Evolutionary conservation across 2,329 filamentous ascomycete genomes (phyloP), one percentile per base, ranked within the genome.

Genomic region (Colletotrichum lupini): DNA sequence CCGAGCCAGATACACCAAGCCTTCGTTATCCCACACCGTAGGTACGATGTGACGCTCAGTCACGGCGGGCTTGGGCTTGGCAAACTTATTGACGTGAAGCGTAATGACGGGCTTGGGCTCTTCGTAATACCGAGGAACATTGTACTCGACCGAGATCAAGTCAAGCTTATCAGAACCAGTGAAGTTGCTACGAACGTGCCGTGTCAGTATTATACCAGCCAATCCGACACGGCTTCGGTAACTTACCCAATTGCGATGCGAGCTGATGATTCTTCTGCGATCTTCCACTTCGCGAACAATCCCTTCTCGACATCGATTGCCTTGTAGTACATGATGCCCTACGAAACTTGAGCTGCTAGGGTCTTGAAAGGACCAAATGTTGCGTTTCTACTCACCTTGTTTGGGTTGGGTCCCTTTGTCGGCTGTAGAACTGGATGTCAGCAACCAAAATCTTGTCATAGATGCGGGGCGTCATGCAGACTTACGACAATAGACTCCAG

Each of bases 91-190:
- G 4, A 63, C 49, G 60, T 77, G 73, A 24, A 77, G 70, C 4
- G 64, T 52, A 28, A 77, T 65, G 14, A 65, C 58, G 3, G 77
- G 76, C 11, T 74, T 9, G 2, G 73, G 67, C 22, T 73, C 74
- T 19, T 73, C 74, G 49, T 75, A 75, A 61, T 77, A 77, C 8
- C 56, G 46, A 19, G 53, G 28, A 22, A 78, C 77, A 42, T 76
- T 77, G 65, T 77, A 76, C 16, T 37, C 61, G 7, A 77, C 76
- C 19, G 77, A 71, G 5, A 73, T 74, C 22, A 78, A 65, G 66
- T 77, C 77, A 8, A 77, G 35, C 28, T 55, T 69, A 7, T 68
- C 72, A 19, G 46, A 57, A 3, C 72, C 70, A 8, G 46, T 64
- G 42, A 77, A 77, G 42, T 77, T 68, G 1, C 76, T 77, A n/a